Evolutionary conservation across 768 basidiomycete genomes (phyloP), one percentile per base, ranked within the genome.

Genomic region (Chalciporus piperatus): DNA sequence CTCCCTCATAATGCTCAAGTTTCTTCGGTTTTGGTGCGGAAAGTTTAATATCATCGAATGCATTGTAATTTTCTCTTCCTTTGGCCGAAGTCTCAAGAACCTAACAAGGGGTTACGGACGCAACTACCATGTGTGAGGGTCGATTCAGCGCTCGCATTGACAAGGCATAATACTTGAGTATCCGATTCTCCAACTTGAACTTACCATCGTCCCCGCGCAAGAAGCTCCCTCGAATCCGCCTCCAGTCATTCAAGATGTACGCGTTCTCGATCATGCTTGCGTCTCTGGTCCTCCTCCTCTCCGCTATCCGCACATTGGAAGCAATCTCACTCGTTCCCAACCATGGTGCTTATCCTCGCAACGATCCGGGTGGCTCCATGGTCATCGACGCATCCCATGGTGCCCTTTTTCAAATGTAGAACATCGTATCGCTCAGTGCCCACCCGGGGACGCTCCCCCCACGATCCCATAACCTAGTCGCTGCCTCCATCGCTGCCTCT

Each of bases 351-450:
- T 52, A 45, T 0, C 16, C 39, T 20, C 52, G 45, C 33, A 45
- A 49, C 27, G 32, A 17, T 45, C 35, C 52, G 6, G 33, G n/a
- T 35, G 28, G 52, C 11, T 50, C 55, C 3, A 30, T 11, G 22
- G 43, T 65, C 44, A 45, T 69, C 38, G 61, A 62, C n/a, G 69
- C 69, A 30, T 45, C 50, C 37, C 40, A 61, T 19, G 59, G 59
- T n/a, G n/a, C n/a, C n/a, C n/a, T 27, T 27, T 27, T 14, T 37
- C 35, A 37, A n/a, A 37, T 37, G n/a, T 37, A 37, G 35, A 37
- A 37, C 35, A 37, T 37, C 14, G 35, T 37, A 37, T 37, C 35
- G 35, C 35, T 16, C n/a, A 37, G 35, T 37, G 16, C 35, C 35
- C 35, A 37, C 35, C 35, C 35, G 16, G 35, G 35, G 5, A 37